A percentile compares a stretch with the other conserved stretches of the same genome.
These are phyloP conservation scores for Pistacia integerrima DNA, from an alignment of 345 rosid species.

Conservation along the genomic window DNA sequence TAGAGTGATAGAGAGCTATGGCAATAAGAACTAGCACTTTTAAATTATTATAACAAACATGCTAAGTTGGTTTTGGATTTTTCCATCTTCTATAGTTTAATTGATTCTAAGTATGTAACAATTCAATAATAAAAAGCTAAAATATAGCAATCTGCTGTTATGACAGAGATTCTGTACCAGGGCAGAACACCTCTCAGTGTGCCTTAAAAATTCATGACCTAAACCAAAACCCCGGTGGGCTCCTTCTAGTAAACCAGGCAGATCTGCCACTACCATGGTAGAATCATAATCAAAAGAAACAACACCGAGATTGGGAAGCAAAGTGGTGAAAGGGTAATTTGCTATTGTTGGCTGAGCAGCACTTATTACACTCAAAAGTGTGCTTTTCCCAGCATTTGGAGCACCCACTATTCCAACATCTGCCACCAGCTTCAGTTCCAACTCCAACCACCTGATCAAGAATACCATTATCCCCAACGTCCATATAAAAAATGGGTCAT, in stretches of 20 bases:
- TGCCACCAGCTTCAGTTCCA: slow-evolving; percentile 88
- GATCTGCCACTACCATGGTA: slow-evolving; percentile 93
- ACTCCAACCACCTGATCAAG: slow-evolving; percentile 84
- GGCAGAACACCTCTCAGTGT: slow-evolving; percentile 95
- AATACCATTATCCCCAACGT: slow-evolving; percentile 27
- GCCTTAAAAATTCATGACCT: slow-evolving; percentile 89
- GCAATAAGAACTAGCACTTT: background rate
- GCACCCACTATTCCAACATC: slow-evolving; percentile 95
- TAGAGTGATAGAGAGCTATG: slow-evolving; percentile 5
- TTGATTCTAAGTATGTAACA: background rate
- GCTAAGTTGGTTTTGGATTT: slow-evolving; percentile 1
- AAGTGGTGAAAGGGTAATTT: slow-evolving; percentile 87
- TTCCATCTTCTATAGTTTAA: background rate
- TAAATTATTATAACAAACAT: background rate
- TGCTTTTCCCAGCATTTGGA: slow-evolving; percentile 97
- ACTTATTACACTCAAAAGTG: slow-evolving; percentile 79
- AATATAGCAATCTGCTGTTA: background rate
- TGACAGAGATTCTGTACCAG: slow-evolving; percentile 56
- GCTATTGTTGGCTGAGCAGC: slow-evolving; percentile 91
- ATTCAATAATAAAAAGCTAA: slow-evolving; percentile 7
- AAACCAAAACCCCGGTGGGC: slow-evolving; percentile 93
- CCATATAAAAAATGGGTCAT: background rate
- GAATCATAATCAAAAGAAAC: slow-evolving; percentile 90
- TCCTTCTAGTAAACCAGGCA: slow-evolving; percentile 97
- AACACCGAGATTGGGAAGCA: slow-evolving; percentile 95